Percentiles rank a stretch among this genome's conserved stretches.
phyloP scores from a whole-genome alignment of 805 yeast genomes.

The Yueomyces sinensis region DNA sequence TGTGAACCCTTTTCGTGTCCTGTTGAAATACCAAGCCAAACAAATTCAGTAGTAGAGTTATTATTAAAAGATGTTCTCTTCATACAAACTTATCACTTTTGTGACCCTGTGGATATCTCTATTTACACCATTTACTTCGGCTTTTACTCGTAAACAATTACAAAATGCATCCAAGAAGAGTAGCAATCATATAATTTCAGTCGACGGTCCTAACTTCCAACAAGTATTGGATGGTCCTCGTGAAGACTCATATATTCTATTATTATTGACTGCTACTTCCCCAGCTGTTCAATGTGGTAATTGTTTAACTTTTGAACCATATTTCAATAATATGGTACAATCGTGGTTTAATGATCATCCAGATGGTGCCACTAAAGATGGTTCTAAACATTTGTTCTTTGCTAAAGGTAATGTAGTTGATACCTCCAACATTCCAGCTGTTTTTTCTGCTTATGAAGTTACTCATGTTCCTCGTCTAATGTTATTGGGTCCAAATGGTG shows the following conservation, averaged over 20 bases:
- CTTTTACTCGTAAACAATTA: constrained; percentile 8
- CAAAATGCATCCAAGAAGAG: constrained; percentile 16
- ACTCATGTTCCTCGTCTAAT: constrained; percentile 70
- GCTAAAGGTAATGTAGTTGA: constrained; percentile 61
- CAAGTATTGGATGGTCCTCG: constrained; percentile 47
- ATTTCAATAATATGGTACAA: constrained; percentile 42
- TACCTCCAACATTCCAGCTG: constrained; percentile 35
- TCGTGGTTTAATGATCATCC: constrained; percentile 55
- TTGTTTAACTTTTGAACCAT: constrained; percentile 61
- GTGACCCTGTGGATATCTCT: no score
- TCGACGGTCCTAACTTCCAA: constrained; percentile 52
- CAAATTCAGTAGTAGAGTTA: no score
- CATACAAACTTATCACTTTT: no score
- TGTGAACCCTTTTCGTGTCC: no score
- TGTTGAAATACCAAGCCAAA: no score
- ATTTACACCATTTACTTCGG: neutral
- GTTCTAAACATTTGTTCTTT: constrained; percentile 39
- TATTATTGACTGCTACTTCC: constrained; percentile 62
- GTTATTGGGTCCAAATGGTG: constrained; percentile 44
- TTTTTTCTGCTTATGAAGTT: constrained; percentile 32
- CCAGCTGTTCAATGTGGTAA: constrained; percentile 63
- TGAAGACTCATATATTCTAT: constrained; percentile 46
- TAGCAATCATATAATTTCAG: constrained; percentile 28
- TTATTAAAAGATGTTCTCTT: no score
- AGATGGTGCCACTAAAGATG: constrained; percentile 24